Base-by-base conservation (phyloP, 805 yeast species). In the Wickerhamiella parazyma region DNA sequence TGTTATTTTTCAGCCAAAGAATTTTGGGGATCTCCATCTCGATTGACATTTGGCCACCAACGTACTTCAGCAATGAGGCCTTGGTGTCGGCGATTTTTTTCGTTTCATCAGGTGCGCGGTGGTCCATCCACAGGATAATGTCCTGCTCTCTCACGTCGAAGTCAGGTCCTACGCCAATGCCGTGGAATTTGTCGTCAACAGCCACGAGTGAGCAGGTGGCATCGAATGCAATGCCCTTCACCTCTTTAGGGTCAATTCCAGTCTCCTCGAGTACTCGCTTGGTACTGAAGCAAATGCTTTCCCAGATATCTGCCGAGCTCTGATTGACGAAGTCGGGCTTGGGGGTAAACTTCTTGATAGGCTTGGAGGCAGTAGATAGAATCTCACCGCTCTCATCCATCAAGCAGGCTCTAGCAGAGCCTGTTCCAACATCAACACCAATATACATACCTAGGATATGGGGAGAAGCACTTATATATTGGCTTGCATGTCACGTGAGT, bases 11-110 rank as follows among this genome's bases (percentile, higher is more conserved):
- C 57, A 91, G 71, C 98, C 98, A 91, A 65, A 83, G 82, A 66
- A 85, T 86, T 64, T 91, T 91, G 48, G 98, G 98, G 51, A 91
- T 70, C 59, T 91, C 97, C 97, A 91, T 91, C 63, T 89, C 98
- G 56, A 91, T 81, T 41, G 96, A 86, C 96, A 91, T 89, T 55
- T 78, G 79, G 16, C 97, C 97, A 47, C 98, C 98, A 16, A 91
- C 97, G 59, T 84, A 91, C 59, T 83, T 80, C 56, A 91, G 70
- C 46, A 83, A 75, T 56, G 73, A 75, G 57, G 85, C 93, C 28
- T 72, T 71, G 0, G 95, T 80, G 34, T 78, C 74, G 62, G 89
- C 89, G 60, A 91, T 86, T 45, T 67, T 73, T 45, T 75, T 66
- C 11, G 95, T 86, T 59, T 89, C 95, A 6, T 68, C 66, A 12